Evolutionary conservation across 1,284 basidiomycete genomes (phyloP).

Genomic region (Ustilago xerochloae): DNA sequence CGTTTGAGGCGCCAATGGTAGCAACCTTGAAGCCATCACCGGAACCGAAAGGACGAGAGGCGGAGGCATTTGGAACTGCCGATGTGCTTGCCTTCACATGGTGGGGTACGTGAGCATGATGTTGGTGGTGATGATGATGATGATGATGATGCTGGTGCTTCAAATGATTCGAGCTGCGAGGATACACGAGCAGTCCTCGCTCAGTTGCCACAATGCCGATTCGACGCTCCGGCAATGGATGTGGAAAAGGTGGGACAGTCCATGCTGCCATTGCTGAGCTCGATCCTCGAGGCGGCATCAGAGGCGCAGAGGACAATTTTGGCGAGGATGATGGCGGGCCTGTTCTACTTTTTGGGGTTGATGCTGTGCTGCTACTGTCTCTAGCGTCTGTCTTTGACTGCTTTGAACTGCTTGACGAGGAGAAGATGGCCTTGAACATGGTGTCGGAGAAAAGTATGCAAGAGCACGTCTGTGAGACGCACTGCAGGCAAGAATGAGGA

Average conservation of each 20-base stretch:
- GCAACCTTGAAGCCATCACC: slow-evolving; percentile 46
- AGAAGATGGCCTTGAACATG: slow-evolving; percentile 44
- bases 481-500: neutral
- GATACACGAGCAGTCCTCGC: slow-evolving; percentile 46
- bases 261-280: slow-evolving; percentile 39
- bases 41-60: slow-evolving; percentile 23
- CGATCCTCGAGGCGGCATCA: slow-evolving; percentile 17
- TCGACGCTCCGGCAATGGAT: slow-evolving; percentile 47
- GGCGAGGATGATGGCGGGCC: slow-evolving; percentile 19
- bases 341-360: slow-evolving; percentile 6
- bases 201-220: slow-evolving; percentile 43
- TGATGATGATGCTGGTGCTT: slow-evolving; percentile 12
- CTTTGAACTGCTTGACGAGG: slow-evolving; percentile 23
- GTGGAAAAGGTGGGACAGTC: slow-evolving; percentile 51
- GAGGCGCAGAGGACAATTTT: slow-evolving; percentile 8
- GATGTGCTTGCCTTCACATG: slow-evolving; percentile 19
- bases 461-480: neutral
- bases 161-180: slow-evolving; percentile 15
- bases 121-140: slow-evolving; percentile 12
- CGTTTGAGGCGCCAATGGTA: slow-evolving; percentile 23
- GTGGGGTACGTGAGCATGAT: slow-evolving; percentile 1
- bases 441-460: neutral
- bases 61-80: neutral
- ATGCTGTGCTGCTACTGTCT: neutral
- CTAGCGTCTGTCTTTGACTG: slow-evolving; percentile 1